Evolutionary conservation across 2,329 filamentous ascomycete genomes (phyloP), one percentile per base, ranked within the genome.

Genomic region (Emmonsiellopsis sp.): DNA sequence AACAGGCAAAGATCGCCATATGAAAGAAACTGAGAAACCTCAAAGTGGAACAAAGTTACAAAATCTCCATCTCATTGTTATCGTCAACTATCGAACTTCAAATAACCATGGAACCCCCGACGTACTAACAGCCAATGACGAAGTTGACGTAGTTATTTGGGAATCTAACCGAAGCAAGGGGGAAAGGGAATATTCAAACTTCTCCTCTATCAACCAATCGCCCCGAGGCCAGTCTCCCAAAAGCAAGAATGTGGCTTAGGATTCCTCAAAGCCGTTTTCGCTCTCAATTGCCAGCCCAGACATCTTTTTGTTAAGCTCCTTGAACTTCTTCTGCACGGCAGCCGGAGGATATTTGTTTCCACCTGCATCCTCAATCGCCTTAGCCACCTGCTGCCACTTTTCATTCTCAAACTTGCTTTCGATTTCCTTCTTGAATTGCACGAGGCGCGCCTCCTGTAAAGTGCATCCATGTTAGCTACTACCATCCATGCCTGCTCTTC

Each of bases 301-400:
- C 27, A 49, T 48, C 48, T 60, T 63, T 55, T 65, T 61, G 58
- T 62, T 65, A 39, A 72, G 49, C 57, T 72, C 68, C 63, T 71
- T 72, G 57, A 68, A 71, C 58, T 70, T 68, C 56, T 71, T 67
- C 61, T 68, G 64, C 27, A 74, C 54, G 6, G 64, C 61, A 14
- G 63, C 56, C 7, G 59, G 53, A 37, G 69, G 60, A 52, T 72
- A 73, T 31, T 60, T 61, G 11, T 57, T 58, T 1, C 69, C 69
- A 3, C 65, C 63, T 27, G 60, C 60, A 6, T 58, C 55, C 21
- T 60, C 60, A 51, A 74, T 61, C 6, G 59, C 55, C 10, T 66
- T 60, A 0, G 68, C 61, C 37, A 75, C 68, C 37, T 64, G 56
- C 7, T 57, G 54, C 72, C 71, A 74, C 53, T 73, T 73, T 40